Conservation (phyloP, 2,329 filamentous ascomycete genomes). For the Pseudocercospora cruenta region DNA sequence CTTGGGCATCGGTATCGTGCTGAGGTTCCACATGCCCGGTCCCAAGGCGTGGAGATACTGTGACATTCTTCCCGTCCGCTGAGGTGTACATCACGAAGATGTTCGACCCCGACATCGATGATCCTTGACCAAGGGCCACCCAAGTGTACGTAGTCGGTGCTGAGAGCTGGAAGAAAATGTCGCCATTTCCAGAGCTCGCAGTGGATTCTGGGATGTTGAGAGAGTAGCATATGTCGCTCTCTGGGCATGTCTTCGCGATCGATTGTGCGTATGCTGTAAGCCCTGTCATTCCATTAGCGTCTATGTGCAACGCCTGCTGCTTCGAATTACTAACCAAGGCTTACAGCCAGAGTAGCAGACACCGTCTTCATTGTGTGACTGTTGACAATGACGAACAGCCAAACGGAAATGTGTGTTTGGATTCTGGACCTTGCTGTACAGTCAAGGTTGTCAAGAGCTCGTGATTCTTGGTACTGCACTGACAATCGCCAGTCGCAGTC, state of each 20-base stretch:
- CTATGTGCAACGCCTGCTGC: too few species aligned
- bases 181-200: conserved; percentile 54
- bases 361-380: background rate
- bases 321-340: background rate
- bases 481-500: background rate
- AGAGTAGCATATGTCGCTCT: conserved; percentile 48
- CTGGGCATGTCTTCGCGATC: conserved; percentile 26
- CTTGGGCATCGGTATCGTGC: conserved; percentile 47
- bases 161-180: conserved; percentile 62
- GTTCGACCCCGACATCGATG: conserved; percentile 57
- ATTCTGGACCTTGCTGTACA: background rate
- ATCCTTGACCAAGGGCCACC: conserved; percentile 61
- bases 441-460: too few species aligned
- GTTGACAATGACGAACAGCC: background rate
- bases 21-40: conserved; percentile 50
- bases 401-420: background rate
- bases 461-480: background rate
- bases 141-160: conserved; percentile 58
- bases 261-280: conserved; percentile 28
- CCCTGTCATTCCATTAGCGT: conserved; percentile 17
- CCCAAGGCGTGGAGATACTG: conserved; percentile 57
- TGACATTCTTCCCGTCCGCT: conserved; percentile 57
- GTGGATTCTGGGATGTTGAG: conserved; percentile 60
- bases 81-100: conserved; percentile 64
- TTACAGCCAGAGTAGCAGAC: conserved; percentile 4